Percentiles rank a stretch among this genome's conserved stretches.
These are phyloP conservation scores for Penicillium tannophilum DNA, from an alignment of 495 filamentous ascomycete genomes.

Conservation along the genomic window DNA sequence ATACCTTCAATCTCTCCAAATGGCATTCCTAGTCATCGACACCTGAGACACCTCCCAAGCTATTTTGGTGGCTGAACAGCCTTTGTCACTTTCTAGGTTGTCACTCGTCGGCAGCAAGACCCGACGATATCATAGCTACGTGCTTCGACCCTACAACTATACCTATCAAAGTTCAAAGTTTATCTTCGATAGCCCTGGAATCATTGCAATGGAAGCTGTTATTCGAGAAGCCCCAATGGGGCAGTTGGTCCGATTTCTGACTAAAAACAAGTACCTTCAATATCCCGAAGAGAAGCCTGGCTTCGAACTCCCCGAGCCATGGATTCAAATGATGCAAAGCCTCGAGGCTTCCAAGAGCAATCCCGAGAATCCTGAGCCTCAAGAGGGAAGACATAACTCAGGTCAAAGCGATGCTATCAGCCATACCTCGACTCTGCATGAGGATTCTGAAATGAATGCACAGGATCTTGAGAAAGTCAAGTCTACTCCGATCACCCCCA, in stretches of 20 bases:
- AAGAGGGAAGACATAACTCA: slow-evolving; percentile 1
- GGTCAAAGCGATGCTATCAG: slow-evolving; percentile 18
- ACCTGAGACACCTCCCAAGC: neutral
- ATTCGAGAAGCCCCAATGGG: slow-evolving; percentile 56
- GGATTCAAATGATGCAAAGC: slow-evolving; percentile 33
- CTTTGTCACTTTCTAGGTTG: neutral
- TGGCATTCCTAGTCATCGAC: too few relatives aligned
- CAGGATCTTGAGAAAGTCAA: slow-evolving; percentile 43
- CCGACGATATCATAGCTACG: slow-evolving; percentile 1
- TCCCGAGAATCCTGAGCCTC: slow-evolving; percentile 11
- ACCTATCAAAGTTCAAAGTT: neutral
- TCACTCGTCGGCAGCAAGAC: neutral
- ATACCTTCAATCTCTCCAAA: neutral
- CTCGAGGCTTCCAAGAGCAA: neutral
- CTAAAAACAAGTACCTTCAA: slow-evolving; percentile 48
- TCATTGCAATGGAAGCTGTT: slow-evolving; percentile 30
- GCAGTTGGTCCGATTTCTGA: slow-evolving; percentile 54
- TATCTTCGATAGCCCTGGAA: neutral
- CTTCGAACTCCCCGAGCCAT: slow-evolving; percentile 53
- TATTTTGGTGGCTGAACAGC: neutral
- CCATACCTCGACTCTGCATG: slow-evolving; percentile 20
- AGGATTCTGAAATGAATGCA: slow-evolving; percentile 42
- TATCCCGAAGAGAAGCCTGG: slow-evolving; percentile 57
- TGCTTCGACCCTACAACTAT: neutral
- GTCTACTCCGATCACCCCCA: slow-evolving; percentile 50